phyloP scores from a whole-genome alignment of 805 yeast species.

The Saccharomycopsis microspora region DNA sequence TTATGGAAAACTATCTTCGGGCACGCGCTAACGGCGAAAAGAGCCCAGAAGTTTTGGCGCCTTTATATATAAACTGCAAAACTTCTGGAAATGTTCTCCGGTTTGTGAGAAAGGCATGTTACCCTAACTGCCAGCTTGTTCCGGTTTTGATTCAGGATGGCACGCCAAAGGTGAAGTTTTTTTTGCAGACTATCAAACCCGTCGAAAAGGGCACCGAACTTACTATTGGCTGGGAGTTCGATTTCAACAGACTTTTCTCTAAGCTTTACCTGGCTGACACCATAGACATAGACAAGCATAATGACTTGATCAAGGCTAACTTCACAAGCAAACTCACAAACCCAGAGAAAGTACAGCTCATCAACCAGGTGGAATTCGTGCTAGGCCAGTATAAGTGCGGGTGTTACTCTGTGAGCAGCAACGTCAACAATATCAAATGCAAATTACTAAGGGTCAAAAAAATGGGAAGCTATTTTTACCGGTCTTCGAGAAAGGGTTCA shows the following conservation, averaged over 20 bases:
- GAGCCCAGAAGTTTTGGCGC: conserved; percentile 2
- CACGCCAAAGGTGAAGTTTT: conserved; percentile 33
- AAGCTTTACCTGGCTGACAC: conserved; percentile 34
- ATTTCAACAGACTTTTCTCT: conserved; percentile 59
- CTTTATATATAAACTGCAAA: conserved; percentile 19
- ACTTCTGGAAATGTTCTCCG: conserved; percentile 63
- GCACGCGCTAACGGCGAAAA: not conserved
- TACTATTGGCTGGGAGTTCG: conserved; percentile 86
- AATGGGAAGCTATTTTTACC: conserved; percentile 44
- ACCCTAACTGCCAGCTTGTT: conserved; percentile 60
- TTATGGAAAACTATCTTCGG: conserved; percentile 1
- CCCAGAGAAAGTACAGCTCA: conserved; percentile 40
- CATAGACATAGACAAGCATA: conserved; percentile 18
- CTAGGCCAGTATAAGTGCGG: conserved; percentile 56
- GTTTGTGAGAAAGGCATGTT: conserved; percentile 65
- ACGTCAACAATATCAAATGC: conserved; percentile 37
- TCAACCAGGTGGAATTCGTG: conserved; percentile 52
- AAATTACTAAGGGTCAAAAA: conserved; percentile 48
- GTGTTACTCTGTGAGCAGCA: conserved; percentile 25
- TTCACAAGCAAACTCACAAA: conserved; percentile 43
- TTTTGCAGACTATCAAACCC: conserved; percentile 42
- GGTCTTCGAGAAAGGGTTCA: conserved; percentile 41
- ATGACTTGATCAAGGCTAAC: conserved; percentile 18
- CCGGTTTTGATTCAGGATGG: conserved; percentile 28
- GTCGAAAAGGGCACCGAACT: conserved; percentile 62